These are phyloP conservation scores for Aspergillus spinulosporus DNA, from an alignment of 2,329 filamentous ascomycete species.

Conservation along the genomic window DNA sequence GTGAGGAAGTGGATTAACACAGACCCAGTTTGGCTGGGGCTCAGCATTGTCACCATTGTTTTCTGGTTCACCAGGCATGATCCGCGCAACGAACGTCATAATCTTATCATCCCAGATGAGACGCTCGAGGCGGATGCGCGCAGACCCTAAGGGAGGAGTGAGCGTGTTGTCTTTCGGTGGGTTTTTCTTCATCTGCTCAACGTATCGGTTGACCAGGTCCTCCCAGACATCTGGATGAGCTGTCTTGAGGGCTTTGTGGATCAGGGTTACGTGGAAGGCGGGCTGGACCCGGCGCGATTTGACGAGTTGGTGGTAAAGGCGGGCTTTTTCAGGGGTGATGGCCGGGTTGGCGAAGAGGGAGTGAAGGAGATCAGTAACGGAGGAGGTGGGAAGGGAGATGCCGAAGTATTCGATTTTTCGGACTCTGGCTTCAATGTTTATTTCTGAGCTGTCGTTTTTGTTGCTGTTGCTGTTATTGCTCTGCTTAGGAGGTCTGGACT, in stretches of 20 bases:
- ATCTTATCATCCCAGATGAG: slow-evolving; percentile 82
- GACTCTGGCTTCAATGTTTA: slow-evolving; percentile 40
- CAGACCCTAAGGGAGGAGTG: slow-evolving; percentile 36
- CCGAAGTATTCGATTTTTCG: slow-evolving; percentile 67
- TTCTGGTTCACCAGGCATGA: slow-evolving; percentile 43
- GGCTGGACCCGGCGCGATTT: slow-evolving; percentile 72
- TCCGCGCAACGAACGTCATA: slow-evolving; percentile 86
- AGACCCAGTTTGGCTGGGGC: slow-evolving; percentile 59
- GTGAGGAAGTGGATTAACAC: slow-evolving; percentile 76
- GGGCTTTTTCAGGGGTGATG: slow-evolving; percentile 55
- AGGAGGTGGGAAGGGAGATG: slow-evolving; percentile 54
- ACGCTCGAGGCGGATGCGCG: slow-evolving; percentile 58
- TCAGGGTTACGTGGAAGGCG: slow-evolving; percentile 91
- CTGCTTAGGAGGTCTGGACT: slow-evolving; percentile 46
- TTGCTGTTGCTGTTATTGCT: slow-evolving; percentile 32
- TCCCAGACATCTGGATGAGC: slow-evolving; percentile 72
- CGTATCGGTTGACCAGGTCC: slow-evolving; percentile 64
- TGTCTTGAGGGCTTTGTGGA: slow-evolving; percentile 69
- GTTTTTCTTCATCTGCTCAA: slow-evolving; percentile 33
- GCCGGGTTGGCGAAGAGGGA: slow-evolving; percentile 62
- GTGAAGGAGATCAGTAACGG: slow-evolving; percentile 63
- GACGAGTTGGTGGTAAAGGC: slow-evolving; percentile 74
- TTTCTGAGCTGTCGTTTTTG: slow-evolving; percentile 19
- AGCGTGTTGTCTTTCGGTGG: slow-evolving; percentile 26
- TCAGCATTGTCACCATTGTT: slow-evolving; percentile 31